Base-by-base conservation (phyloP, 306 rosid species). In the Fragaria ananassa region DNA sequence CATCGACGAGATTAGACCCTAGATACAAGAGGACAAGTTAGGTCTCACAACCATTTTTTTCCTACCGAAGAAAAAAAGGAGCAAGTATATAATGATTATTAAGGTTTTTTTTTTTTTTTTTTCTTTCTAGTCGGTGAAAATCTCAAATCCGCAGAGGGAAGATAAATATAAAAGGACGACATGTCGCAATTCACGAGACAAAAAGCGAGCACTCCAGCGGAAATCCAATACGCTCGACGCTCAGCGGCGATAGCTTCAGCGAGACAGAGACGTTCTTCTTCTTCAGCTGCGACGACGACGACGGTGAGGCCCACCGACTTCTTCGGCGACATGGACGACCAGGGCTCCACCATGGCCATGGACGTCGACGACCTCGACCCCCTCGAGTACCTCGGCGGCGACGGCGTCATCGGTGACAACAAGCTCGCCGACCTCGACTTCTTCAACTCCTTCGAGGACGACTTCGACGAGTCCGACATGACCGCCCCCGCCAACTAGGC, bases 301-400 rank as follows among this genome's bases (percentile, higher is more conserved):
- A 63, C 19, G 46, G 85, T 83, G 92, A 88, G 89, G 78, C 68
- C 91, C 44, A 89, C 84, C 85, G 97, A 89, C 1, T 82, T 87
- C 83, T 88, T 89, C 72, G 88, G 87, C 39, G 98, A 91, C 78
- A 82, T 93, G 92, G 98, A 93, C 0, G 97, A 91, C 25, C 93
- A 88, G 62, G 93, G 85, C 3, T 84, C 98, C 12, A 34, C 96
- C 4, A 91, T 91, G 91, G 98, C 93, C 27, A 93, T 93, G 97
- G 97, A 93, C 49, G 98, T 93, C 0, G 98, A 93, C 79, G 98
- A 93, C 53, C 91, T 82, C 0, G 97, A 93, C 75, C 81, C 92
- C 0, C 85, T 87, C 29, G 97, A 93, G 78, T 83, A 86, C 25
- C 84, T 89, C 29, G 73, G 85, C 19, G 73, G 84, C 19, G 98